Evolutionary conservation across 2,329 filamentous ascomycete genomes (phyloP).

Genomic region (Aspergillus viridinutans): DNA sequence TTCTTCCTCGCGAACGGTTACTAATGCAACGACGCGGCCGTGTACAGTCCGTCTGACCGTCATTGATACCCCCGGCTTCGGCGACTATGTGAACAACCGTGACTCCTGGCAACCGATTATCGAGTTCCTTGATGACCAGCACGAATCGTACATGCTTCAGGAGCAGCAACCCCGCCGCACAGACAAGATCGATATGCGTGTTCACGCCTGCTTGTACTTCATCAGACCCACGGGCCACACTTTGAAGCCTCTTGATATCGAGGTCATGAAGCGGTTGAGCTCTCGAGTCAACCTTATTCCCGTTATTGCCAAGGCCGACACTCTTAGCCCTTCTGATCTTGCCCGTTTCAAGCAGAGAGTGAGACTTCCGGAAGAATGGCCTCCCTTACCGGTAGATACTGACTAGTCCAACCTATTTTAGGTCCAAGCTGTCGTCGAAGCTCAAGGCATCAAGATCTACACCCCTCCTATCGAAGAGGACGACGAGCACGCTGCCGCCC

Average conservation of each 20-base stretch:
- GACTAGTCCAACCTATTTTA: conserved; percentile 35
- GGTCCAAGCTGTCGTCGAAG: conserved; percentile 94
- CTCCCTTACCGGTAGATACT: neutral
- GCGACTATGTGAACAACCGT: conserved; percentile 99
- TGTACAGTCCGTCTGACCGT: conserved; percentile 87
- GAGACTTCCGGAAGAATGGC: conserved; percentile 31
- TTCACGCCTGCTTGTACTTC: conserved; percentile 98
- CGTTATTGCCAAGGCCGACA: conserved; percentile 98
- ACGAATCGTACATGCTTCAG: conserved; percentile 99
- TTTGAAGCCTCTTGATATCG: conserved; percentile 96
- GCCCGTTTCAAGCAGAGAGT: conserved; percentile 94
- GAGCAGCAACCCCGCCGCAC: conserved; percentile 97
- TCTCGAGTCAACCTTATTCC: conserved; percentile 98
- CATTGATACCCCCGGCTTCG: conserved; percentile 97
- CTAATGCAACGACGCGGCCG: conserved; percentile 16
- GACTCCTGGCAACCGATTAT: conserved; percentile 99
- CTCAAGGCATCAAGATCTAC: conserved; percentile 99
- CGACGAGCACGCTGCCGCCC: conserved; percentile 90
- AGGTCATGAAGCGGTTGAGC: conserved; percentile 99
- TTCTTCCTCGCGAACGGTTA: neutral
- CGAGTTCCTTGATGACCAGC: conserved; percentile 99
- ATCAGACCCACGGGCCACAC: conserved; percentile 98
- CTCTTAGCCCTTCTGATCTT: conserved; percentile 86
- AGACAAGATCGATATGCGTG: conserved; percentile 99
- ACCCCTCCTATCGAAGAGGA: conserved; percentile 97